Evolutionary conservation across 768 basidiomycete genomes (phyloP), one percentile per base, ranked within the genome.

Genomic region (Tricholoma sp.): DNA sequence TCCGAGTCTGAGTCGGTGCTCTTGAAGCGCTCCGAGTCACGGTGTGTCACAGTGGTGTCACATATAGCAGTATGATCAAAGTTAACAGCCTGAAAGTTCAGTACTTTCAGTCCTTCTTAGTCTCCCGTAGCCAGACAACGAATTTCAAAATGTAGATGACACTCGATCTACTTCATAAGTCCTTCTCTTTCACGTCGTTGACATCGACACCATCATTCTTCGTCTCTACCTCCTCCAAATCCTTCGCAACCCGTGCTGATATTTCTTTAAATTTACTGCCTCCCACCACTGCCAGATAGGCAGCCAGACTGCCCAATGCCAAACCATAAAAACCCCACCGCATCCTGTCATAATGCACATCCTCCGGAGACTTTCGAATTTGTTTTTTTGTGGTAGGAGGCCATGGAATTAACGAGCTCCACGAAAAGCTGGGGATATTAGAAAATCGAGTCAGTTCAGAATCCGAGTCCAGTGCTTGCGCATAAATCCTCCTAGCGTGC

Each of bases 271-370:
- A 19, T 14, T 63, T 47, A 52, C 62, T 51, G 27, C 57, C 46
- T 8, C 64, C 66, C 35, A 71, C 64, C 11, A 72, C 56, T 10
- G 63, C 61, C 46, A 80, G 29, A 59, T 74, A 82, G 12, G 75
- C 72, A 29, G 66, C 73, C 1, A 80, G 60, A 27, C 76, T 72
- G 0, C 78, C 79, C 0, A 79, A 52, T 10, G 76, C 76, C 16
- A 79, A 66, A 1, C 77, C 76, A 19, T 78, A 67, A 70, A 83
- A 89, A 1, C 75, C 74, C 79, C 80, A 83, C 11, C 80, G 76
- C 69, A 78, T 77, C 45, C 76, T 70, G 45, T 70, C 74, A 63
- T 77, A 82, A 32, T 76, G 71, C 41, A 71, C 62, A 35, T 84
- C 83, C 27, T 80, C 79, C 18, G 73, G 72, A 41, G 64, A 70